Evolutionary conservation across 78 protist species (phyloP), one percentile per base, ranked within the genome.

Genomic region (Dictyostelium purpureum): DNA sequence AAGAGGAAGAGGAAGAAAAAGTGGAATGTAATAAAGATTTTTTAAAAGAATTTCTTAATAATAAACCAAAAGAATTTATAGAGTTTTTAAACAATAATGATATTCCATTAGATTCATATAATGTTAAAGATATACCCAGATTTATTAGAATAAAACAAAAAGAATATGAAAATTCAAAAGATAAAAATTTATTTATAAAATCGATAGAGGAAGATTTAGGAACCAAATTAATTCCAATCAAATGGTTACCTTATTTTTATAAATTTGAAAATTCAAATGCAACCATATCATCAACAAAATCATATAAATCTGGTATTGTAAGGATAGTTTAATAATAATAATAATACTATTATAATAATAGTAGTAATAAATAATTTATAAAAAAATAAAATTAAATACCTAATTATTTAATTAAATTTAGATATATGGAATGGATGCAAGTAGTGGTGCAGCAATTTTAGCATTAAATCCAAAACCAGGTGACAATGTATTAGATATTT

Each of bases 371-470:
- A n/a, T n/a, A n/a, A n/a, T n/a, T n/a, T n/a, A n/a, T n/a, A n/a
- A n/a, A n/a, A n/a, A n/a, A 11, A 49, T 49, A 14, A 14, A 11
- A 49, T 49, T 7, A 49, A 7, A 49, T 49, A 11, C 11, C 18
- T 65, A 65, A 18, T 65, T 6, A n/a, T 26, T 54, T 26, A 24
- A 6, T 28, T 5, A 11, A n/a, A 28, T 52, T 49, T 24, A 54
- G 70, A 42, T 94, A 11, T 94, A 94, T 75, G 96, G 96, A 31
- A 94, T 94, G 77, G 96, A 94, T 69, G 95, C 87, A 19, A 31
- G 57, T 51, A 83, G 94, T 49, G 96, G 95, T 12, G 96, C 96
- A 35, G 96, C 94, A 11, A 81, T 94, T 6, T 37, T 78, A 21
- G 91, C 93, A 57, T 65, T 94, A 33, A 88, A 47, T 38, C 82